phyloP scores from a whole-genome alignment of 768 basidiomycete species.

The Aureoboletus auriporus region DNA sequence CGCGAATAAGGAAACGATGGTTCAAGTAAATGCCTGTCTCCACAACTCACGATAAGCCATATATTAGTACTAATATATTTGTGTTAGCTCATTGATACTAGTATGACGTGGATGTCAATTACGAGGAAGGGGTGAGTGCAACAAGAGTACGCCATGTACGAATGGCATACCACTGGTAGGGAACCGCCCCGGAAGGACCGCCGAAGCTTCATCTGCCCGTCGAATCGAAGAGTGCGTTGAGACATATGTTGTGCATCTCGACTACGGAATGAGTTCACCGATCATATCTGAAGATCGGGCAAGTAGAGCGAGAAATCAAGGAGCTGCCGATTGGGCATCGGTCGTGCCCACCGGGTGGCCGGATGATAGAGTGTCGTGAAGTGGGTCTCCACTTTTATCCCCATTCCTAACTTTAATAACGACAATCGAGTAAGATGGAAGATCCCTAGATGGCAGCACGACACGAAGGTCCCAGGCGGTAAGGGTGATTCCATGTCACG shows the following conservation, averaged over 20 bases:
- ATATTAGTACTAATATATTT: slow-evolving; percentile 9
- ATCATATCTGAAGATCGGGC: slow-evolving; percentile 64
- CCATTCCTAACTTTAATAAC: neutral
- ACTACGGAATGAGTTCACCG: neutral
- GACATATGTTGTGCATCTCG: too few species aligned
- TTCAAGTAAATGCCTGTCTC: slow-evolving; percentile 53
- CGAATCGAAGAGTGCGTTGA: slow-evolving; percentile 56
- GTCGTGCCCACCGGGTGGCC: slow-evolving; percentile 73
- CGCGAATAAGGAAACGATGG: slow-evolving; percentile 97
- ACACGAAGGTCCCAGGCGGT: neutral
- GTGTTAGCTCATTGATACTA: slow-evolving; percentile 69
- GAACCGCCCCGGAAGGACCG: slow-evolving; percentile 82
- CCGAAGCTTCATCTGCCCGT: slow-evolving; percentile 95
- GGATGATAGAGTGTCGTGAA: slow-evolving; percentile 79
- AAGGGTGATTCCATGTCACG: neutral
- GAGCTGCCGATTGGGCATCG: slow-evolving; percentile 84
- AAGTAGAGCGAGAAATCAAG: slow-evolving; percentile 93
- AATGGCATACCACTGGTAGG: slow-evolving; percentile 62
- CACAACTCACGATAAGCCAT: neutral
- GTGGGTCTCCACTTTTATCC: neutral
- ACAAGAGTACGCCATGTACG: too few species aligned
- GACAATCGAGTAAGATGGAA: neutral
- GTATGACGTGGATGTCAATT: slow-evolving; percentile 59
- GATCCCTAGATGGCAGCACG: neutral
- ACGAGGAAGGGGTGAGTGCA: too few species aligned